phyloP scores from a whole-genome alignment of 1,284 basidiomycete genomes.

The Coniferiporia weirii region DNA sequence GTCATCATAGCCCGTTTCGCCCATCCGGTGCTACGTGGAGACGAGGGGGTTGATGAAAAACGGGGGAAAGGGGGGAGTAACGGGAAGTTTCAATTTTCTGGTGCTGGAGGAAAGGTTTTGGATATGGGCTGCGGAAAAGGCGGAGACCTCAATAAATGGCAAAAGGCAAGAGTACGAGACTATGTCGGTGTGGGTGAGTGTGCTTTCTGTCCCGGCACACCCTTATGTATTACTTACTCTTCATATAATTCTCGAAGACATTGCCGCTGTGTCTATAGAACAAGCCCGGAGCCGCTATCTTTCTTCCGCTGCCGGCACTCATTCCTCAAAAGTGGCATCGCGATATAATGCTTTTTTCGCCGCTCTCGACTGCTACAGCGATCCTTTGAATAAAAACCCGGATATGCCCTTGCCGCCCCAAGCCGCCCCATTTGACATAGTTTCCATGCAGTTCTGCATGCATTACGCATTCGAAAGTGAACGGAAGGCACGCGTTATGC shows the following conservation, averaged over 20 bases:
- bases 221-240: conserved; percentile 1
- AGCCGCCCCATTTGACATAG: conserved; percentile 78
- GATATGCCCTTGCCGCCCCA: conserved; percentile 37
- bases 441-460: conserved; percentile 99
- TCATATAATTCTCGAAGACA: conserved; percentile 51
- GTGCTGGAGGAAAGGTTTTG: conserved; percentile 66
- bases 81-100: conserved; percentile 11
- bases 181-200: conserved; percentile 78
- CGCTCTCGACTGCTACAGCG: conserved; percentile 84
- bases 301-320: conserved; percentile 27
- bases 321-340: conserved; percentile 38
- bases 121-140: conserved; percentile 99
- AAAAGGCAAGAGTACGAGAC: conserved; percentile 77
- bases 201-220: background rate
- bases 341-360: conserved; percentile 79
- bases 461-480: conserved; percentile 96
- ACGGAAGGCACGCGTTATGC: conserved; percentile 85
- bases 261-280: conserved; percentile 86
- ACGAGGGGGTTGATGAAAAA: conserved; percentile 27
- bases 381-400: conserved; percentile 62
- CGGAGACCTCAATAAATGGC: conserved; percentile 96
- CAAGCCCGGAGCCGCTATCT: conserved; percentile 76
- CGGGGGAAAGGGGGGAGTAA: conserved; percentile 28
- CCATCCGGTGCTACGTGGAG: conserved; percentile 49
- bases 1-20: conserved; percentile 88